Conservation (phyloP, 1,284 basidiomycete genomes). For the Porodaedalea pini region DNA sequence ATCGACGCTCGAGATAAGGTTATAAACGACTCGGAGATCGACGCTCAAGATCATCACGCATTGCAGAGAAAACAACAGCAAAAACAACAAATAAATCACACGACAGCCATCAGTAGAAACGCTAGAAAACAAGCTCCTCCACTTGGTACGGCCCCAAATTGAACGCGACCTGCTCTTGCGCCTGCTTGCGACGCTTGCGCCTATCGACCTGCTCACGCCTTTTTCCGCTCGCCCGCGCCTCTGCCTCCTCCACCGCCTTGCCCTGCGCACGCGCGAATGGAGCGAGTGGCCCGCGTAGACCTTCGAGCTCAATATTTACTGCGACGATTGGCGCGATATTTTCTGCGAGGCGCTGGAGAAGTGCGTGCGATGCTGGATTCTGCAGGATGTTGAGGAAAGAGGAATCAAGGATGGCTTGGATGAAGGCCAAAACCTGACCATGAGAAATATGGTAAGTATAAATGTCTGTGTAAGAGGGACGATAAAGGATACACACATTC, state of each 20-base stretch:
- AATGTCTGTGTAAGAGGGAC: background rate
- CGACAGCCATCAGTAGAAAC: background rate
- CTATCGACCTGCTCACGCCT: constrained; percentile 44
- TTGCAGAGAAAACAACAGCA: too few relatives aligned
- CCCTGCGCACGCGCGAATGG: constrained; percentile 53
- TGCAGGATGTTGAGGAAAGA: constrained; percentile 63
- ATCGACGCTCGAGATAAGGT: background rate
- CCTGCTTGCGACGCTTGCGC: constrained; percentile 51
- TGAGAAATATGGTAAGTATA: background rate
- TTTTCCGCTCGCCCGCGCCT: constrained; percentile 33
- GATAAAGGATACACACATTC: constrained; percentile 39
- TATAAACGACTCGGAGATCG: background rate
- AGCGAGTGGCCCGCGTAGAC: constrained; percentile 56
- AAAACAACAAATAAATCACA: background rate
- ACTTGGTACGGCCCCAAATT: constrained; percentile 63
- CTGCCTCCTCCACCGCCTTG: constrained; percentile 41
- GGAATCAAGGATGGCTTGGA: constrained; percentile 63
- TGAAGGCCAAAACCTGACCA: constrained; percentile 52
- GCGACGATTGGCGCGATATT: constrained; percentile 52
- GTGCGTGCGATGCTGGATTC: constrained; percentile 49
- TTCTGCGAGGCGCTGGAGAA: constrained; percentile 46
- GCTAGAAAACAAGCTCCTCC: constrained; percentile 60
- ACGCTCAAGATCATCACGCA: background rate
- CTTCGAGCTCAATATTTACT: constrained; percentile 46
- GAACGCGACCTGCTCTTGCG: constrained; percentile 48